Evolutionary conservation across 306 rosid genomes (phyloP).

Genomic region (Crataegus laevigata): DNA sequence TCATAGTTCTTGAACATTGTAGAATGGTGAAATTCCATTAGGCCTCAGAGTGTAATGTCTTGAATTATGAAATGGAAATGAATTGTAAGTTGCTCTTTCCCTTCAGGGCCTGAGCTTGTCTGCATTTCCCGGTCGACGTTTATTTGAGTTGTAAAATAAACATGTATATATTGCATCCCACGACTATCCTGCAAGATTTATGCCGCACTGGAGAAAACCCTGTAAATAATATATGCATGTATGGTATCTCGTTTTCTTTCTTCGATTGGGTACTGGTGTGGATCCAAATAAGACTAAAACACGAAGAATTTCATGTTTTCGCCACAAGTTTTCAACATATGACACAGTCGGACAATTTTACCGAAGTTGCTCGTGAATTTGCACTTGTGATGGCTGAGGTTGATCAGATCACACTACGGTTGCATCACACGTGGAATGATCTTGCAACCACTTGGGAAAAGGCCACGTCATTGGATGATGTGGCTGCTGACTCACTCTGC

Average conservation of each 20-base stretch:
- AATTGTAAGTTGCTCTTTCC: neutral
- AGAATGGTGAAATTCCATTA: conserved; percentile 12
- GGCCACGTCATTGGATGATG: conserved; percentile 39
- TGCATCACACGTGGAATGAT: conserved; percentile 17
- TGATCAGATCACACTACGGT: neutral
- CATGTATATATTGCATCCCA: neutral
- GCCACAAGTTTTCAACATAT: neutral
- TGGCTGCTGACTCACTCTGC: conserved; percentile 55
- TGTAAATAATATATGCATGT: neutral
- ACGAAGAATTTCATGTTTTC: no score
- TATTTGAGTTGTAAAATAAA: neutral
- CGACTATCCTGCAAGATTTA: neutral
- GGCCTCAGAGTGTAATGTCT: conserved; percentile 19
- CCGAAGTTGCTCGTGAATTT: neutral
- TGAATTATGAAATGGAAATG: conserved; percentile 14
- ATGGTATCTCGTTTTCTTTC: neutral
- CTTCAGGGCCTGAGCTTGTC: neutral
- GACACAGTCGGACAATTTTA: neutral
- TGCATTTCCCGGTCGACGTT: no score
- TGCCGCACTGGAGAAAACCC: neutral
- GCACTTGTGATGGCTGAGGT: conserved; percentile 7
- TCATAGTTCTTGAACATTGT: conserved; percentile 22
- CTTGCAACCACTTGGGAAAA: conserved; percentile 2
- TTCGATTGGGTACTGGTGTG: no score
- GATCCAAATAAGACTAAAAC: no score